Base-by-base conservation (phyloP, 306 rosid species). In the Rosa persica region DNA sequence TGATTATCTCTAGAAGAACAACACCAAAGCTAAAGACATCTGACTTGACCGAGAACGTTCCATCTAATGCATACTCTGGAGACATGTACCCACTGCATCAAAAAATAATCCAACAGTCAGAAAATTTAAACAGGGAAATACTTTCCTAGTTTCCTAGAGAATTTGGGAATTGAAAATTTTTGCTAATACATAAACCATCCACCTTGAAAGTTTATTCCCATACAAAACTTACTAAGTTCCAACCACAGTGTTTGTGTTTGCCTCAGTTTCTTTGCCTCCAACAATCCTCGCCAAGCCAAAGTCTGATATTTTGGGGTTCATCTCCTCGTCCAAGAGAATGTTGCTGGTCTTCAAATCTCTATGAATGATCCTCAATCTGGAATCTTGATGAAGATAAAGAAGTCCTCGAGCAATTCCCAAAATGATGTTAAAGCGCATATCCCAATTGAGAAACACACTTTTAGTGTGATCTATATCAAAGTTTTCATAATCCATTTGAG, bases 371-470 rank as follows among this genome's bases (percentile, higher is more conserved):
- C 94, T 87, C 78, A 92, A 39, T 25, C 95, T 90, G 1, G 93
- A 92, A 82, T 92, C 95, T 81, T 92, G 92, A 5, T 90, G 95
- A 12, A 92, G 90, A 67, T 90, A 52, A 30, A 92, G 88, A 30
- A 92, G 91, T 23, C 97, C 95, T 20, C 93, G 85, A 69, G 90
- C 89, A 10, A 90, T 87, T 40, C 97, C 92, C 73, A 90, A 20
- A 51, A 92, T 86, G 78, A 91, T 87, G 67, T 80, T 85, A 84
- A 85, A 86, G 55, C 93, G 91, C 82, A 78, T 73, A 66, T 86
- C 77, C 97, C 91, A 91, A 42, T 88, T 83, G 43, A 92, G 48
- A 36, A 78, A 22, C 44, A 17, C 52, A 22, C 85, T 78, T 47
- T 54, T 65, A 81, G 83, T 83, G 54, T 64, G 74, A 61, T 88